phyloP scores from a whole-genome alignment of 176 grass and related monocot species.

The Melocanna baccifera region DNA sequence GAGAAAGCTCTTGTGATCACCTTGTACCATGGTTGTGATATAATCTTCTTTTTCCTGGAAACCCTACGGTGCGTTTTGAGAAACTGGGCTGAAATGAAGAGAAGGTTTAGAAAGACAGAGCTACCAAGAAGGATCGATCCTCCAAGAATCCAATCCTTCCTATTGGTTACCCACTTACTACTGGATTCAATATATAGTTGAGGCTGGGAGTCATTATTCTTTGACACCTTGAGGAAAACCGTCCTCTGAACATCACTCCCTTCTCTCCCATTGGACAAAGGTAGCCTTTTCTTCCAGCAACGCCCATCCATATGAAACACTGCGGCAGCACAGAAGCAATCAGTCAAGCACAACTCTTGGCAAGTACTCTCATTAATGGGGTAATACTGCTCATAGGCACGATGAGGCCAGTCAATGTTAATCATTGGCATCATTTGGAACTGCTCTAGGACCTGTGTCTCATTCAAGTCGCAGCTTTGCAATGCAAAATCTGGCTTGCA shows the following conservation, averaged over 20 bases:
- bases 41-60: neutral
- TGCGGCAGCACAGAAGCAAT: constrained; percentile 49
- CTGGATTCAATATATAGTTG: neutral
- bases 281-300: constrained; percentile 63
- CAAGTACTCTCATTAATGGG: constrained; percentile 15
- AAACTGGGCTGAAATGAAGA: neutral
- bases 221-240: constrained; percentile 29
- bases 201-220: neutral
- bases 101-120: constrained; percentile 12
- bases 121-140: neutral
- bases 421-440: neutral
- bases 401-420: constrained; percentile 15
- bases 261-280: constrained; percentile 41
- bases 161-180: neutral
- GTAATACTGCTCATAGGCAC: constrained; percentile 38
- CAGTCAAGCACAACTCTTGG: constrained; percentile 32
- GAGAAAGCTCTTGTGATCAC: constrained; percentile 21
- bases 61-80: too few relatives aligned
- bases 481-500: constrained; percentile 43
- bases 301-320: neutral
- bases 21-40: neutral
- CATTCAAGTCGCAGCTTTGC: constrained; percentile 49
- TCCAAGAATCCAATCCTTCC: constrained; percentile 3
- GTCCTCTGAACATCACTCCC: neutral
- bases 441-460: neutral